Evolutionary conservation across 2,329 filamentous ascomycete genomes (phyloP).

Genomic region (Penicillium sp.): DNA sequence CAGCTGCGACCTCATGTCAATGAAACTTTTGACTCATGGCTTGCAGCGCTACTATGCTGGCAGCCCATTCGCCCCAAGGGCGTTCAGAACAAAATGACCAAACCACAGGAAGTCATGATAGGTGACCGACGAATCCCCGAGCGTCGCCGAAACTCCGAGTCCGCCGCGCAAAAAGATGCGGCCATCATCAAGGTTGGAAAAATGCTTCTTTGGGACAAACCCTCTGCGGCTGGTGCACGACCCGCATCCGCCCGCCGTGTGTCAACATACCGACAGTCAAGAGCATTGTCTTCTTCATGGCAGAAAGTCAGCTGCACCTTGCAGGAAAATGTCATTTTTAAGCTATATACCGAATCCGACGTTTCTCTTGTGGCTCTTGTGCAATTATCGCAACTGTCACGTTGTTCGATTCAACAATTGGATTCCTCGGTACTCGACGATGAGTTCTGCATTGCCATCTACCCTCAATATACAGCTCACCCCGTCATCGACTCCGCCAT

Average conservation of each 20-base stretch:
- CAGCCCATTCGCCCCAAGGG: slow-evolving; percentile 56
- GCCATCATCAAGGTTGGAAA: slow-evolving; percentile 95
- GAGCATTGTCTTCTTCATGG: slow-evolving; percentile 70
- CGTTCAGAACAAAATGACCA: slow-evolving; percentile 56
- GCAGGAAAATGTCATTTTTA: slow-evolving; percentile 93
- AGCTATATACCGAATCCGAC: slow-evolving; percentile 85
- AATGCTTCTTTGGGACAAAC: slow-evolving; percentile 88
- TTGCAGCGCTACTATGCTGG: slow-evolving; percentile 57
- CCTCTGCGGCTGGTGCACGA: slow-evolving; percentile 47
- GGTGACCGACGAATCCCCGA: slow-evolving; percentile 48
- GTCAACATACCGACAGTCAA: slow-evolving; percentile 60
- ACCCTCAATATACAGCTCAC: slow-evolving; percentile 84
- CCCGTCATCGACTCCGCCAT: slow-evolving; percentile 75
- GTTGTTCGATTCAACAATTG: slow-evolving; percentile 87
- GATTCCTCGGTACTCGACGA: slow-evolving; percentile 89
- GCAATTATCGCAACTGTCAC: slow-evolving; percentile 83
- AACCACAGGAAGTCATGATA: slow-evolving; percentile 51
- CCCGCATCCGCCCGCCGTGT: slow-evolving; percentile 48
- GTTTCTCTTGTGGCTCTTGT: slow-evolving; percentile 79
- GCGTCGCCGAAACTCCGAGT: slow-evolving; percentile 51
- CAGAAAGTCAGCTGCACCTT: slow-evolving; percentile 88
- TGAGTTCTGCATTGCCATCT: slow-evolving; percentile 93
- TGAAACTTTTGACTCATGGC: slow-evolving; percentile 58
- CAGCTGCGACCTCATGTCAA: slow-evolving; percentile 54
- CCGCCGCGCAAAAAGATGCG: slow-evolving; percentile 65